Percentiles rank a stretch among this genome's conserved stretches.
These are phyloP conservation scores for Arthrobotrys pseudoclavata DNA, from an alignment of 2,329 filamentous ascomycete species.

Conservation along the genomic window DNA sequence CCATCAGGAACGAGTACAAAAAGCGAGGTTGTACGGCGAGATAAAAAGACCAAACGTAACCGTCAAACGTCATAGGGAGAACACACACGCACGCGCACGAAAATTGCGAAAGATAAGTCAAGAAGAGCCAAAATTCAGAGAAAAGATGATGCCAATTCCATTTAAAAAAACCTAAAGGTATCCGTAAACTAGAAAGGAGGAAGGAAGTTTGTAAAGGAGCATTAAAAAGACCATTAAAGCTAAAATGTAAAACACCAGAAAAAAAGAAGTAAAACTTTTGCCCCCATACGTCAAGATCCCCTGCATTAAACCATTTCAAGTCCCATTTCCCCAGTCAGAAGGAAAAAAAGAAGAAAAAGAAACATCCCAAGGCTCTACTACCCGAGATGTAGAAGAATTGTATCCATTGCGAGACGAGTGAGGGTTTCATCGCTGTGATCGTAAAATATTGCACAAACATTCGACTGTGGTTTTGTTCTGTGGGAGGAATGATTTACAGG, in stretches of 20 bases:
- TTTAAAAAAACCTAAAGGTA: slow-evolving; percentile 20
- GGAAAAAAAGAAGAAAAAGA: no score
- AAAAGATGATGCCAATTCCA: slow-evolving; percentile 9
- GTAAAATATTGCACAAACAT: slow-evolving; percentile 31
- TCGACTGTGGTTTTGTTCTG: slow-evolving; percentile 28
- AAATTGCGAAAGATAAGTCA: background rate
- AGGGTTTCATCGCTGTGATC: slow-evolving; percentile 35
- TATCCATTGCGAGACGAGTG: background rate
- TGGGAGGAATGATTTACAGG: slow-evolving; percentile 39
- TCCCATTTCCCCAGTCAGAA: background rate
- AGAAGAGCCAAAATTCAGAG: slow-evolving; percentile 16
- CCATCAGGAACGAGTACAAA: slow-evolving; percentile 6
- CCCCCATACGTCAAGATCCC: slow-evolving; percentile 4
- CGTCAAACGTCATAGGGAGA: slow-evolving; percentile 28
- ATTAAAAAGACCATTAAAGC: slow-evolving; percentile 25
- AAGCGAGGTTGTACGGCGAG: slow-evolving; percentile 4
- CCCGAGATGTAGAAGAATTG: slow-evolving; percentile 33
- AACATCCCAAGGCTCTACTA: slow-evolving; percentile 49
- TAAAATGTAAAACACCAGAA: slow-evolving; percentile 3
- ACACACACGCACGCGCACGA: background rate
- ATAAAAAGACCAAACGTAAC: slow-evolving; percentile 11
- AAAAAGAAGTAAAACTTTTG: slow-evolving; percentile 7
- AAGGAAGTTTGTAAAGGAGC: background rate
- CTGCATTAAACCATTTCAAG: slow-evolving; percentile 12
- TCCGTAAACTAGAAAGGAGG: slow-evolving; percentile 5